phyloP scores from a whole-genome alignment of 371 early-diverging fungal genomes.

The Syncephalis fuscata region DNA sequence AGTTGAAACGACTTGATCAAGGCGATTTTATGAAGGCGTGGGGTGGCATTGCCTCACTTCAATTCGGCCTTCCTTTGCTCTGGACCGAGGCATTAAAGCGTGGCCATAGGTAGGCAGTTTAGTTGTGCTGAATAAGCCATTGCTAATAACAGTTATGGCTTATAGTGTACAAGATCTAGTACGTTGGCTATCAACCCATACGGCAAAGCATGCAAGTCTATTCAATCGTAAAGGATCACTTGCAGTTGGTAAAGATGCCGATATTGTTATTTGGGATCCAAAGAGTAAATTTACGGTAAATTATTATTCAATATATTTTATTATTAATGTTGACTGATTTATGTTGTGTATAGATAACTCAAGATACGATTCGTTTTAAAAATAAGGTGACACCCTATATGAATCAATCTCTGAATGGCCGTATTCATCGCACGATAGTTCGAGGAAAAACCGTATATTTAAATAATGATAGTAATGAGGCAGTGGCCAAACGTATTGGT shows the following conservation, averaged over 20 bases:
- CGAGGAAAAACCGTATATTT: constrained; percentile 44
- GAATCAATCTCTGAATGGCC: constrained; percentile 37
- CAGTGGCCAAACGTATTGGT: no score
- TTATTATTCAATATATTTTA: neutral
- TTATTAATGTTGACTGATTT: no score
- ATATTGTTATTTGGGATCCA: constrained; percentile 63
- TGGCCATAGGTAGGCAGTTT: constrained; percentile 29
- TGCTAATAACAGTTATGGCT: neutral
- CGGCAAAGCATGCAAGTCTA: constrained; percentile 43
- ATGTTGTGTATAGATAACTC: neutral
- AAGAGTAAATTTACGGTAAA: constrained; percentile 35
- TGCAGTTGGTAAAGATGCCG: constrained; percentile 46
- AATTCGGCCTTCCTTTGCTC: constrained; percentile 58
- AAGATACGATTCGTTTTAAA: constrained; percentile 51
- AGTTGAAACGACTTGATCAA: constrained; percentile 42
- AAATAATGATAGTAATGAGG: no score
- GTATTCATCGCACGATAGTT: constrained; percentile 51
- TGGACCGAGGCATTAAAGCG: constrained; percentile 64
- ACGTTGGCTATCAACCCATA: constrained; percentile 43
- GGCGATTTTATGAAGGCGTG: constrained; percentile 67
- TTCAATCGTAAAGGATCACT: constrained; percentile 47
- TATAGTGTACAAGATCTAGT: constrained; percentile 35
- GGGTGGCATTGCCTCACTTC: constrained; percentile 75
- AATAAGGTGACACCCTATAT: constrained; percentile 67
- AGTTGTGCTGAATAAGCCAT: neutral